Percentiles rank a stretch among this genome's conserved stretches.
These are phyloP conservation scores for Pichiaceae sp. DNA, from an alignment of 1,139 yeast genomes.

Conservation along the genomic window DNA sequence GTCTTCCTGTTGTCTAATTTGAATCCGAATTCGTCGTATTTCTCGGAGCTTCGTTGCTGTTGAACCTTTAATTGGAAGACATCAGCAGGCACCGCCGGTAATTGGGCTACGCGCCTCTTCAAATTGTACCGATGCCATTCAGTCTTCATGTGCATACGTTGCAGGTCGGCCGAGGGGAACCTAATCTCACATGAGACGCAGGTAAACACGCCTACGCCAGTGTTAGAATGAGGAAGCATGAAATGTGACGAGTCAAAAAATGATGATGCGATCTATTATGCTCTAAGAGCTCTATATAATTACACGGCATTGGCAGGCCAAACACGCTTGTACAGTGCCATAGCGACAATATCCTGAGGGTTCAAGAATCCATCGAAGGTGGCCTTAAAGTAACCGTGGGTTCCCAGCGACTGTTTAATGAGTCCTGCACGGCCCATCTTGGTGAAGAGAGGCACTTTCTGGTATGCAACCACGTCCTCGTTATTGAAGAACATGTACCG, in stretches of 20 bases:
- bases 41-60: slow-evolving; percentile 27
- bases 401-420: slow-evolving; percentile 92
- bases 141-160: slow-evolving; percentile 88
- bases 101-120: slow-evolving; percentile 81
- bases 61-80: slow-evolving; percentile 20
- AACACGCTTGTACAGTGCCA: slow-evolving; percentile 88
- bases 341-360: slow-evolving; percentile 88
- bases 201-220: slow-evolving; percentile 36
- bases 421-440: slow-evolving; percentile 89
- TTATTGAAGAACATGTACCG: slow-evolving; percentile 96
- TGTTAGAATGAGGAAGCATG: background rate
- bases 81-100: slow-evolving; percentile 74
- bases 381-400: slow-evolving; percentile 97
- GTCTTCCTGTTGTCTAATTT: slow-evolving; percentile 17
- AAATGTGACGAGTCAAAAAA: background rate
- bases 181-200: slow-evolving; percentile 84
- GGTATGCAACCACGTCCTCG: slow-evolving; percentile 84
- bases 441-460: slow-evolving; percentile 87
- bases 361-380: slow-evolving; percentile 86
- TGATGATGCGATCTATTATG: too few species aligned
- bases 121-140: slow-evolving; percentile 95
- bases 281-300: too few species aligned
- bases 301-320: slow-evolving; percentile 60
- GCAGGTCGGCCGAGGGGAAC: slow-evolving; percentile 71
- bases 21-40: slow-evolving; percentile 59